Evolutionary conservation across 179 eudicot genomes (phyloP), one percentile per base, ranked within the genome.

Genomic region (Vitellaria paradoxa): DNA sequence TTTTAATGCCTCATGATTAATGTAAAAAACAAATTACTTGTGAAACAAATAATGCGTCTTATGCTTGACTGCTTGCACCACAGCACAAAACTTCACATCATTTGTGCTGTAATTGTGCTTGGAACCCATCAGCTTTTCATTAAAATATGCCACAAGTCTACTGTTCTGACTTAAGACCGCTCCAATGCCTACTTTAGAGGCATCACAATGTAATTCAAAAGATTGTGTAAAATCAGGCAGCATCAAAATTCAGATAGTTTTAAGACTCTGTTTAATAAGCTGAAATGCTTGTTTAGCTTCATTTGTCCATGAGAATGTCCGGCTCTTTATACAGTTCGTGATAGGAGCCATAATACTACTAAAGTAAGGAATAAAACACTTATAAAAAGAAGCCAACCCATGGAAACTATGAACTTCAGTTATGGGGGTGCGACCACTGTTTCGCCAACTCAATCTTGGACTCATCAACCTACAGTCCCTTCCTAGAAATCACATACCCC

Each of bases 1-100:
- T 24, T 65, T 75, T 14, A 75, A 49, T 2, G 71, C 59, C 21
- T 75, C 61, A 64, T 64, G 60, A 23, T 75, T 17, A 49, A 63
- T 7, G 18, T 40, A 12, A 7, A 30, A 0, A 8, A 76, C 18
- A 13, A 64, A 76, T 0, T 65, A 50, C 0, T n/a, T 46, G 4
- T 47, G 47, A 1, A 8, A 1, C 2, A 40, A 6, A 18, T 73
- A 73, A n/a, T 5, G 37, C 4, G 11, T 7, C 76, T 23, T 53
- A 24, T 15, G 10, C 11, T 49, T 52, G 5, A 76, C 0, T 2
- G 26, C 64, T 49, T 20, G n/a, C 18, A 76, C 47, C n/a, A 65
- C 6, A 23, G 64, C 49, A 52, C 53, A 76, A 1, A 76, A 66
- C 52, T 76, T 57, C 56, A 49, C 10, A 13, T 65, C 42, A 24